Evolutionary conservation across 1,284 basidiomycete species (phyloP), one percentile per base, ranked within the genome.

Genomic region (Cerioporus squamosus): DNA sequence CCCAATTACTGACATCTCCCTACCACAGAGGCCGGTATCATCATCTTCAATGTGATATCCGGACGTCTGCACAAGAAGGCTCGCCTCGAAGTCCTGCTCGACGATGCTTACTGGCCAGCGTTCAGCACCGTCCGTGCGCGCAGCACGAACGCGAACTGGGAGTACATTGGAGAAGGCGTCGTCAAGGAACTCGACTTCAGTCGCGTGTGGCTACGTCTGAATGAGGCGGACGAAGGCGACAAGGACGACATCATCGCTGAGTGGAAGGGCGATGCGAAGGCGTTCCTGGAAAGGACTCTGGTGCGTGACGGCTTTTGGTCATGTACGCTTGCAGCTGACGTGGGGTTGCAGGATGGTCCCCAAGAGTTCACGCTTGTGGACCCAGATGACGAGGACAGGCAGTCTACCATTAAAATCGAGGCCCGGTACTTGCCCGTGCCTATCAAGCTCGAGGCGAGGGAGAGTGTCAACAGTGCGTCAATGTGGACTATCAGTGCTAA

Each of bases 111-210:
- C 75, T 97, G 95, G 95, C 95, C 95, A 2, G 84, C 85, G 51
- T 95, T 97, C 77, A 88, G 85, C 56, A 98, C 97, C 0, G 76
- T 84, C 45, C 89, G 86, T 61, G 82, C 96, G 5, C 85, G 90
- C 60, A 91, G 92, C 66, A 83, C 80, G 18, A 80, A 89, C 61
- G 89, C 90, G 14, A 81, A 86, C 40, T 99, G 94, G 93, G 91
- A 95, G 69, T 88, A 94, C 73, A 91, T 98, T 39, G 96, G 96
- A 40, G 97, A 99, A 78, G 94, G 91, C 33, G 95, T 98, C 70
- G 79, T 99, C 69, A 95, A 95, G 71, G 97, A 99, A 73, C 84
- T 98, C 47, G 95, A 98, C 72, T 98, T 96, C 72, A 88, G 93
- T 51, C 84, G 87, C 53, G 86, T 97, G 49, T 95, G 92, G 87